These are phyloP conservation scores for Postia placenta DNA, from an alignment of 768 basidiomycete genomes.

Conservation along the genomic window DNA sequence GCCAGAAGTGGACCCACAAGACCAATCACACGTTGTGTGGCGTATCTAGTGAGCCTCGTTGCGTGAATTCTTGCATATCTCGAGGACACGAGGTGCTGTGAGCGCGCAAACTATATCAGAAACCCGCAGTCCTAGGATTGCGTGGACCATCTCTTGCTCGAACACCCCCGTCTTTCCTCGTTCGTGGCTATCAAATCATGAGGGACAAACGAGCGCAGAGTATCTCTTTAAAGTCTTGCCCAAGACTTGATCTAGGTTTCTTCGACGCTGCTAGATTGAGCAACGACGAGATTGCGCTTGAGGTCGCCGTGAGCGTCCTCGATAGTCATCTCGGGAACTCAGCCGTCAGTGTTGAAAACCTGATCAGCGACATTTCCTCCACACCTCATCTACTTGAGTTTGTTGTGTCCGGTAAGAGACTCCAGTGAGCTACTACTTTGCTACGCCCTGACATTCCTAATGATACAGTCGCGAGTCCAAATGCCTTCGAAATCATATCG, in stretches of 20 bases:
- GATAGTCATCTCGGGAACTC: constrained; percentile 1
- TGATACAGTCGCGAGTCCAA: constrained; percentile 2
- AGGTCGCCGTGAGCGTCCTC: constrained; percentile 4
- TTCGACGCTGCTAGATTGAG: not conserved
- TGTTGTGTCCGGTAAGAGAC: constrained; percentile 5
- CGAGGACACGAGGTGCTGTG: no score
- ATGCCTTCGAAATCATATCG: not conserved
- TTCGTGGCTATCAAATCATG: not conserved
- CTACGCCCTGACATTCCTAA: not conserved
- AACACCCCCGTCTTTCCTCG: not conserved
- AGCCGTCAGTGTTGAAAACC: not conserved
- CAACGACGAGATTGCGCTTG: constrained; percentile 3
- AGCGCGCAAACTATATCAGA: no score
- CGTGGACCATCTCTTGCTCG: not conserved
- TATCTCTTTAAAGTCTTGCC: not conserved
- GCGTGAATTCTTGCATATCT: no score
- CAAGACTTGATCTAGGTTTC: not conserved
- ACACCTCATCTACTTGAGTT: constrained; percentile 7
- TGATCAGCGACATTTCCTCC: not conserved
- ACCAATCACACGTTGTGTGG: no score
- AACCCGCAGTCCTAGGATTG: no score
- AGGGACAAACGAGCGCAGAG: not conserved
- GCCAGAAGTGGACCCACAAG: no score
- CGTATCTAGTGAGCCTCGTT: no score
- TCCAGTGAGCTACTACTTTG: not conserved